A percentile compares a stretch with the other conserved stretches of the same genome.
Conservation (phyloP, 2,329 filamentous ascomycete genomes). For the Coleophoma crateriformis region DNA sequence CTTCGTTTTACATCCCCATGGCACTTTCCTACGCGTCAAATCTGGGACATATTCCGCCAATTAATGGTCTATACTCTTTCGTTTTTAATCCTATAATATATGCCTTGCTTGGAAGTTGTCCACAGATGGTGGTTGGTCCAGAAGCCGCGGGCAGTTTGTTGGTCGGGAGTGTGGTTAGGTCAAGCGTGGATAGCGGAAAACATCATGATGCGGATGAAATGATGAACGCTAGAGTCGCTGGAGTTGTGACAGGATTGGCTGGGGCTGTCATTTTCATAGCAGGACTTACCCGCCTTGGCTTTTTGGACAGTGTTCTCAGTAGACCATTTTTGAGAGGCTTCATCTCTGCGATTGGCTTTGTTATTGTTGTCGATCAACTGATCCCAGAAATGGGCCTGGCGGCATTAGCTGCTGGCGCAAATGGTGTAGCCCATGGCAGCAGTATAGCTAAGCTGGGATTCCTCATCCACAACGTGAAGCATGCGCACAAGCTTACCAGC, state of each 20-base stretch:
- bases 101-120: conserved; percentile 83
- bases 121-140: conserved; percentile 89
- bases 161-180: conserved; percentile 79
- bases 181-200: conserved; percentile 64
- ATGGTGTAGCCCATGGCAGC: conserved; percentile 73
- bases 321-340: conserved; percentile 90
- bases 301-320: conserved; percentile 90
- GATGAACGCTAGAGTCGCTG: conserved; percentile 76
- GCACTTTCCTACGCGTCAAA: conserved; percentile 89
- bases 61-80: conserved; percentile 91
- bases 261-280: conserved; percentile 85
- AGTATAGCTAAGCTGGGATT: conserved; percentile 83
- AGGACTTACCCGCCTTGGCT: conserved; percentile 79
- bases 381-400: conserved; percentile 83
- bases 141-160: conserved; percentile 91
- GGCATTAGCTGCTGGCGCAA: conserved; percentile 52
- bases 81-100: conserved; percentile 91
- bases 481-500: conserved; percentile 70
- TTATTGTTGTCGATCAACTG: conserved; percentile 92
- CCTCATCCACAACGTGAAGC: conserved; percentile 58
- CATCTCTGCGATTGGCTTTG: conserved; percentile 93
- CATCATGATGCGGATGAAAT: conserved; percentile 57
- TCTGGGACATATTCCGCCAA: conserved; percentile 84
- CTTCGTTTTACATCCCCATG: conserved; percentile 99
- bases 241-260: conserved; percentile 81